Evolutionary conservation across 2,329 filamentous ascomycete genomes (phyloP).

Genomic region (Pestalotiopsis sp.): DNA sequence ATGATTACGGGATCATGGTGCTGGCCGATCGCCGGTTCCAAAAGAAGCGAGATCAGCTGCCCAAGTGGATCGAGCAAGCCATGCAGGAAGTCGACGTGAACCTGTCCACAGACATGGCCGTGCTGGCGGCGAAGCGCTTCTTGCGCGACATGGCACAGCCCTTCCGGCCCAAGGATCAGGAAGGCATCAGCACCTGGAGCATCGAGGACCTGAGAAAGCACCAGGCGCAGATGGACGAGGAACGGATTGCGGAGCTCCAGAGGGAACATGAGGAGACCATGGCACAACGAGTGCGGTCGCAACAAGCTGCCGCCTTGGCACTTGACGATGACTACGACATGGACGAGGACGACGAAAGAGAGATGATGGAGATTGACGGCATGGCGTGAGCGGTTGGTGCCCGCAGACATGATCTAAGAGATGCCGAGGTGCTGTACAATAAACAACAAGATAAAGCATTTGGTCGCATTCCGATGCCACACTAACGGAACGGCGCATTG

Average conservation of each 20-base stretch:
- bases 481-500: too few relatives aligned
- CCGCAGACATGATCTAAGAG: not conserved
- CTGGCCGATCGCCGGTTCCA: conserved; percentile 91
- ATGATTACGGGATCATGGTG: conserved; percentile 99
- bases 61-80: conserved; percentile 95
- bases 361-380: conserved; percentile 53
- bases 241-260: conserved; percentile 66
- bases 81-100: conserved; percentile 85
- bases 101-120: conserved; percentile 92
- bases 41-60: conserved; percentile 87
- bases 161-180: conserved; percentile 80
- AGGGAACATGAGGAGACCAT: conserved; percentile 50
- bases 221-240: conserved; percentile 74
- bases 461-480: too few relatives aligned
- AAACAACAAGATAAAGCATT: too few relatives aligned
- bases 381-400: conserved; percentile 6
- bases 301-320: conserved; percentile 26
- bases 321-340: conserved; percentile 50
- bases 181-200: conserved; percentile 93
- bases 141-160: conserved; percentile 90
- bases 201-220: conserved; percentile 76
- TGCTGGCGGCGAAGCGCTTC: conserved; percentile 87
- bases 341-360: conserved; percentile 55
- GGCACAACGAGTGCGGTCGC: conserved; percentile 27
- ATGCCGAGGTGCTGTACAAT: not conserved